A percentile compares a stretch with the other conserved stretches of the same genome.
Evolutionary conservation across 2,329 filamentous ascomycete species (phyloP).

Genomic region (Aspergillus aculeatinus): DNA sequence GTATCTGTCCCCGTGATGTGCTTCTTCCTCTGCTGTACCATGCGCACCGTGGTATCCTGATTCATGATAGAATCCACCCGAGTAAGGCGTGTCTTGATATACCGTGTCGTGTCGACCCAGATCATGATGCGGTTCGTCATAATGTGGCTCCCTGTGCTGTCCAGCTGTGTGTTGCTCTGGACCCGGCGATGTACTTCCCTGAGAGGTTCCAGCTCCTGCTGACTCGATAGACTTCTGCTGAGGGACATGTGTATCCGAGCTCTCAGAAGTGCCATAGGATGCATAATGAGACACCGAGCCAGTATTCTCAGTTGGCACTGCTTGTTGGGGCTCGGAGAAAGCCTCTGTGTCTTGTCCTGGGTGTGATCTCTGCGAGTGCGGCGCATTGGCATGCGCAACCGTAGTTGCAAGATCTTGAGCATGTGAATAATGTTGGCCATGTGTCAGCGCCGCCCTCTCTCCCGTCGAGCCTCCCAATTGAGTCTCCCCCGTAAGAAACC

Average conservation of each 20-base stretch:
- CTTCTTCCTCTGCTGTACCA: neutral
- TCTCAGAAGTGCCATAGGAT: neutral
- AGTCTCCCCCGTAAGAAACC: neutral
- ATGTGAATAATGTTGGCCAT: neutral
- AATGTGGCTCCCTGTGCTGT: neutral
- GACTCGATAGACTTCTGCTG: neutral
- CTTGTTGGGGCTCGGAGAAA: neutral
- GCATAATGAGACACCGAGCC: neutral
- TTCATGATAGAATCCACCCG: neutral
- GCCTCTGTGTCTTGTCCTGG: neutral
- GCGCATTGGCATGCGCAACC: neutral
- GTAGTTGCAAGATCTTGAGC: neutral
- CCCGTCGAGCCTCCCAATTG: neutral
- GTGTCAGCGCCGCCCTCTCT: neutral
- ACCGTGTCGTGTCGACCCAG: neutral
- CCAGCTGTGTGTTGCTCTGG: neutral
- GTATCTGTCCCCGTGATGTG: neutral
- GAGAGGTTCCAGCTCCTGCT: neutral
- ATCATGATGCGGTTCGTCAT: neutral
- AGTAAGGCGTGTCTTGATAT: neutral
- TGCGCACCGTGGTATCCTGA: neutral
- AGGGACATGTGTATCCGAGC: neutral
- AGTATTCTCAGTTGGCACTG: neutral
- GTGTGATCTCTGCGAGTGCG: neutral
- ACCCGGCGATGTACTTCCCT: neutral